A percentile compares a stretch with the other conserved stretches of the same genome.
These are phyloP conservation scores for Entomortierella lignicola DNA, from an alignment of 192 early-diverging fungal species.

Conservation along the genomic window DNA sequence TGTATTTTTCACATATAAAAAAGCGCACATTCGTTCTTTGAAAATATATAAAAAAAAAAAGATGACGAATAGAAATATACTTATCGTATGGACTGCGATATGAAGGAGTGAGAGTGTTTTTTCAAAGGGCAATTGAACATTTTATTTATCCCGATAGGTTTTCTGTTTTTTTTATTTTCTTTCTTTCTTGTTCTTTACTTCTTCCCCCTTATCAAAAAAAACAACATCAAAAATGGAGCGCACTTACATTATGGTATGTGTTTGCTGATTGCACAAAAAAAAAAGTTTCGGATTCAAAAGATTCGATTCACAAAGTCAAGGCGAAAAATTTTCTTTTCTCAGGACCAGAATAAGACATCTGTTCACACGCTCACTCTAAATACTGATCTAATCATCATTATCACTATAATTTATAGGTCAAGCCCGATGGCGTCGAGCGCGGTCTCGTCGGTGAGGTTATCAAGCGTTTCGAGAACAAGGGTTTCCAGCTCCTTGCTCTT, in stretches of 20 bases:
- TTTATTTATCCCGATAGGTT: no score
- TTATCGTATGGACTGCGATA: slow-evolving; percentile 15
- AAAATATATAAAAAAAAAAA: no score
- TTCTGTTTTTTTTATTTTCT: slow-evolving; percentile 15
- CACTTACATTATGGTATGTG: slow-evolving; percentile 56
- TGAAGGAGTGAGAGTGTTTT: no score
- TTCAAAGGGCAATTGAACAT: no score
- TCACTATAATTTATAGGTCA: slow-evolving; percentile 53
- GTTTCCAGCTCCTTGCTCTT: slow-evolving; percentile 91
- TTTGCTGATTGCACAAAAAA: neutral
- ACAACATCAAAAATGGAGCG: slow-evolving; percentile 45
- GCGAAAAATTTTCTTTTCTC: no score
- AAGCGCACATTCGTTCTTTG: no score
- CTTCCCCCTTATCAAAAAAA: slow-evolving; percentile 20
- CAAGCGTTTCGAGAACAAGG: slow-evolving; percentile 86
- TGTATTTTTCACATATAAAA: no score
- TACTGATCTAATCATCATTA: no score
- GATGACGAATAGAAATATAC: slow-evolving; percentile 3
- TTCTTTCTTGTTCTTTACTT: slow-evolving; percentile 32
- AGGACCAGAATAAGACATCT: neutral
- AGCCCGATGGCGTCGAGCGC: slow-evolving; percentile 90
- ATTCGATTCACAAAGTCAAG: neutral
- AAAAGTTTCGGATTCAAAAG: neutral
- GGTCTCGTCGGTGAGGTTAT: slow-evolving; percentile 90
- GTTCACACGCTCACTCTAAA: slow-evolving; percentile 3